Evolutionary conservation across 2,329 filamentous ascomycete species (phyloP).

Genomic region (Botrytis galanthina): DNA sequence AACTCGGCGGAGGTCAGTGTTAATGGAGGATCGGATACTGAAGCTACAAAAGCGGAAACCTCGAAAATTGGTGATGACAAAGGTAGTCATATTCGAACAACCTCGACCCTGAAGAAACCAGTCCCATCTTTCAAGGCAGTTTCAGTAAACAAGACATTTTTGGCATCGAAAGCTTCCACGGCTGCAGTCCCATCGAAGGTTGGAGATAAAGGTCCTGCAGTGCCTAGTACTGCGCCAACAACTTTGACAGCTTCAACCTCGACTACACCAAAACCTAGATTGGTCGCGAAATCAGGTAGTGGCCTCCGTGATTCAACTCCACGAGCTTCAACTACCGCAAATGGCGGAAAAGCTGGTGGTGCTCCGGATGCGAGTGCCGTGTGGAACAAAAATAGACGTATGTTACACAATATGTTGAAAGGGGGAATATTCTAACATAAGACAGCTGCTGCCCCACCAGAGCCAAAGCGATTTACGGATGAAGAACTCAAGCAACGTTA

Average conservation of each 20-base stretch:
- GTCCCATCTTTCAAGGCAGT: slow-evolving; percentile 79
- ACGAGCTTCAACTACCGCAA: slow-evolving; percentile 44
- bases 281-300: slow-evolving; percentile 72
- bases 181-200: slow-evolving; percentile 48
- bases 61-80: slow-evolving; percentile 55
- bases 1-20: slow-evolving; percentile 66
- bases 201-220: slow-evolving; percentile 46
- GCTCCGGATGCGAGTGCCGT: slow-evolving; percentile 72
- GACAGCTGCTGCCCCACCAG: slow-evolving; percentile 60
- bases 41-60: slow-evolving; percentile 60
- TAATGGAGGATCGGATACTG: slow-evolving; percentile 75
- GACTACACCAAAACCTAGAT: slow-evolving; percentile 61
- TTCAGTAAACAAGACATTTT: slow-evolving; percentile 80
- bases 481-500: slow-evolving; percentile 82
- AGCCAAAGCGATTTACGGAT: slow-evolving; percentile 80
- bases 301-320: slow-evolving; percentile 54
- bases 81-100: slow-evolving; percentile 57
- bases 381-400: slow-evolving; percentile 88
- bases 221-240: slow-evolving; percentile 27
- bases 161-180: slow-evolving; percentile 64
- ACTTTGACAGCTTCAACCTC: slow-evolving; percentile 44
- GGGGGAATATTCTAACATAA: slow-evolving; percentile 29
- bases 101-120: slow-evolving; percentile 64
- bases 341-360: slow-evolving; percentile 57
- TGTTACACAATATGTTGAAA: slow-evolving; percentile 37